phyloP scores from a whole-genome alignment of 1,284 basidiomycete species.

The Rhizoctonia solani region DNA sequence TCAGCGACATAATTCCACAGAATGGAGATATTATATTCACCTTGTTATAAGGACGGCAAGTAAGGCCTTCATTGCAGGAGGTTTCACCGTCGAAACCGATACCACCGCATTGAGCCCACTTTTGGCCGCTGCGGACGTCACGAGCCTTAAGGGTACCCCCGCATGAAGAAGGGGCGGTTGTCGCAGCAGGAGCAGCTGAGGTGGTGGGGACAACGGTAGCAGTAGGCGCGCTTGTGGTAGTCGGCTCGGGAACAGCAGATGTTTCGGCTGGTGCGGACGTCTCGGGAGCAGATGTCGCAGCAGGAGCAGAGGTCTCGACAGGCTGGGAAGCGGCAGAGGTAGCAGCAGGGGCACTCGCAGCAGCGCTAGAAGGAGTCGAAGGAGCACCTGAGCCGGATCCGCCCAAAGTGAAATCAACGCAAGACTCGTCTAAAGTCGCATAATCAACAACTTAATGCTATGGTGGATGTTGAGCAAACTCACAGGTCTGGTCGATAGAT shows the following conservation, averaged over 20 bases:
- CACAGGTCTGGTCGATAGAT: conserved; percentile 18
- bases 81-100: neutral
- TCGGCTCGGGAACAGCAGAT: neutral
- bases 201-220: neutral
- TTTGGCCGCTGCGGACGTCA: neutral
- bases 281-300: neutral
- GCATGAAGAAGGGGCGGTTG: neutral
- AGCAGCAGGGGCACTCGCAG: neutral
- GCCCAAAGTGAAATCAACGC: conserved; percentile 21
- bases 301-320: neutral
- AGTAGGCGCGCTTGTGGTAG: neutral
- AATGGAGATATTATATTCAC: neutral
- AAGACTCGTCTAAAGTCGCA: conserved; percentile 12
- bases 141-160: neutral
- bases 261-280: neutral
- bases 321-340: neutral
- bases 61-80: conserved; percentile 7
- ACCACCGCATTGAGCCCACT: conserved; percentile 24
- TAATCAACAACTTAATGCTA: neutral
- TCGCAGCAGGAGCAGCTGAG: neutral
- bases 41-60: conserved; percentile 6
- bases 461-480: neutral
- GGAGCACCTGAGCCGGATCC: conserved; percentile 1
- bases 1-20: neutral
- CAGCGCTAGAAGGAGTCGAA: neutral